Evolutionary conservation across 2,329 filamentous ascomycete genomes (phyloP).

Genomic region (Fusarium humuli): DNA sequence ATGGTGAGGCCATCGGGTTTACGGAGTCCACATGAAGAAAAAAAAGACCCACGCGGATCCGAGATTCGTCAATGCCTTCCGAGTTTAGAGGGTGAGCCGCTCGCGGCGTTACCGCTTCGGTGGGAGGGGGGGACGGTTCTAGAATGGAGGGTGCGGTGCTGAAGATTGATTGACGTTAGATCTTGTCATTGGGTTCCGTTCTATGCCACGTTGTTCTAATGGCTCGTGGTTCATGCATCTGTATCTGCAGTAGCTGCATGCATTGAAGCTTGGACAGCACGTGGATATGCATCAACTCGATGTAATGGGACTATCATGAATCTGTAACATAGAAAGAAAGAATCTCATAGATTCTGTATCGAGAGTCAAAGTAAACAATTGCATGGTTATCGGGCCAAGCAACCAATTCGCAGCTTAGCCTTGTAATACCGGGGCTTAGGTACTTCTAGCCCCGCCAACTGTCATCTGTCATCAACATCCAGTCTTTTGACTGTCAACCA

Average conservation of each 20-base stretch:
- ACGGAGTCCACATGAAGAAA: neutral
- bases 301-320: neutral
- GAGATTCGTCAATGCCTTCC: constrained; percentile 27
- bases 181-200: neutral
- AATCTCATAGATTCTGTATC: neutral
- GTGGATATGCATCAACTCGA: neutral
- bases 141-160: neutral
- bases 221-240: constrained; percentile 16
- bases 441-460: constrained; percentile 6
- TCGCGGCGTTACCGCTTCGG: constrained; percentile 6
- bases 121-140: neutral
- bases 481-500: neutral
- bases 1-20: constrained; percentile 15
- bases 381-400: neutral
- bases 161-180: neutral
- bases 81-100: constrained; percentile 3
- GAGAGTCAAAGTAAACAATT: neutral
- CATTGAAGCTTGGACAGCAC: neutral
- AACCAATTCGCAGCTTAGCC: neutral
- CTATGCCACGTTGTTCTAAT: neutral
- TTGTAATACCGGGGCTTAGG: constrained; percentile 11
- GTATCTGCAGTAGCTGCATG: neutral
- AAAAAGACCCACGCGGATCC: constrained; percentile 21
- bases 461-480: constrained; percentile 30
- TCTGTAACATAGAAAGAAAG: neutral